Base-by-base conservation (phyloP, 176 grass and related monocot species). In the Chloris gayana region DNA sequence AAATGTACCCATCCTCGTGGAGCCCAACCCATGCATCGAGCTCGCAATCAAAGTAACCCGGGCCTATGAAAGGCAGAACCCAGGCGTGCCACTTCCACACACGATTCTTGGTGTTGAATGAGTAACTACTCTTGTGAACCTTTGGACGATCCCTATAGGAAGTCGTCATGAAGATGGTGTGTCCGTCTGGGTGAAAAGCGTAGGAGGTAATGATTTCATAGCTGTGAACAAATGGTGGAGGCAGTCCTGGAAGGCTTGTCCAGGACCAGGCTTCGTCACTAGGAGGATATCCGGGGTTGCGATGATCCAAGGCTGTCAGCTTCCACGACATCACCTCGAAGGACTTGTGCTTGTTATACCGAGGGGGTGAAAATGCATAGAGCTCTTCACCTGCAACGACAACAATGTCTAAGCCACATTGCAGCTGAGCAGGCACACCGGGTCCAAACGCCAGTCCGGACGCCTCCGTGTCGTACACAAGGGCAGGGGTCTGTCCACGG, bases 11-110 rank as follows among this genome's bases (percentile, higher is more conserved):
- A 25, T 73, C 68, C 68, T 10, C 6, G 6, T 62, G 19, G 25
- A 81, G 53, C 11, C 79, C 68, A 0, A 72, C 79, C 68, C 79
- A 81, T 11, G 35, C 70, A 21, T 82, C 70, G 2, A 82, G 70
- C 5, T 35, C 60, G 9, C 6, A 14, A 58, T 73, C 56, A 51
- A 53, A 82, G 80, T 53, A 65, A 27, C 80, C 80, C 26, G 64
- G 58, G 42, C 17, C 22, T 15, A 0, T 2, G 25, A 82, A 82
- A 53, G 69, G 80, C 29, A 82, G 70, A 22, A 11, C 39, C 79
- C 79, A 72, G 21, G 11, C 29, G 1, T 81, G 57, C 30, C 42
- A 37, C 14, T 26, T 73, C 80, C 70, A 82, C 58, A 26, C 58
- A 0, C 5, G 9, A n/a, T 22, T 5, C 22, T 14, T 41, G 15